These are phyloP conservation scores for Priceomyces castillae DNA, from an alignment of 805 yeast genomes.

Conservation along the genomic window DNA sequence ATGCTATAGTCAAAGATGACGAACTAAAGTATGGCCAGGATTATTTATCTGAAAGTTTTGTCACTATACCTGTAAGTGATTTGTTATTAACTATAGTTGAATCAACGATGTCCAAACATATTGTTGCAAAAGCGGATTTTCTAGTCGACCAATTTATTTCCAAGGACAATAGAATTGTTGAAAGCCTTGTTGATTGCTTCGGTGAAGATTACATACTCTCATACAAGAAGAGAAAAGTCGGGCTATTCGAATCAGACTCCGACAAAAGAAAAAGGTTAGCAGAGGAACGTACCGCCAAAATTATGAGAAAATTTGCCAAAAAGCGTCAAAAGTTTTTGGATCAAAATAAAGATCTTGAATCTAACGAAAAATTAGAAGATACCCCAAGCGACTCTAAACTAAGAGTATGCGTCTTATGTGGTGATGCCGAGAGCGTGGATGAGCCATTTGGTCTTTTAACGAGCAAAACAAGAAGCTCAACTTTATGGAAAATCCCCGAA, in stretches of 20 bases:
- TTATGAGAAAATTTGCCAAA: conserved; percentile 60
- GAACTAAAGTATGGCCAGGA: conserved; percentile 40
- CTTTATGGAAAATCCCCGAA: conserved; percentile 48
- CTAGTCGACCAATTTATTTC: conserved; percentile 50
- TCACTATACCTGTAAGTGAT: conserved; percentile 56
- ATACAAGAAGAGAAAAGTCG: conserved; percentile 46
- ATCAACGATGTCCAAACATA: conserved; percentile 46
- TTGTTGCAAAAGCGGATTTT: conserved; percentile 54
- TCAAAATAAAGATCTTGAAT: conserved; percentile 27
- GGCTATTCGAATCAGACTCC: conserved; percentile 47
- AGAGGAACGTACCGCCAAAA: conserved; percentile 57
- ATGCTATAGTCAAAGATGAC: conserved; percentile 58
- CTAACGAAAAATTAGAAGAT: conserved; percentile 8
- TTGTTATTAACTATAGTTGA: conserved; percentile 51
- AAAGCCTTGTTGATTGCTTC: conserved; percentile 52
- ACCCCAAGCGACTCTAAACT: conserved; percentile 11
- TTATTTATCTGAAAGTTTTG: conserved; percentile 43
- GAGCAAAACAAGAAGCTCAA: conserved; percentile 43
- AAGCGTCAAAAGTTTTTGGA: conserved; percentile 46
- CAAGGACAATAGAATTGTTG: conserved; percentile 49
- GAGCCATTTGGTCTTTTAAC: conserved; percentile 61
- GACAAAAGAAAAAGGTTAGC: conserved; percentile 59
- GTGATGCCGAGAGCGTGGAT: conserved; percentile 44
- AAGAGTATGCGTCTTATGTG: conserved; percentile 58
- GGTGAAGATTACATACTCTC: conserved; percentile 53